A percentile compares a stretch with the other conserved stretches of the same genome.
Conservation (phyloP, 2,329 filamentous ascomycete species). For the Daldinia sp. region DNA sequence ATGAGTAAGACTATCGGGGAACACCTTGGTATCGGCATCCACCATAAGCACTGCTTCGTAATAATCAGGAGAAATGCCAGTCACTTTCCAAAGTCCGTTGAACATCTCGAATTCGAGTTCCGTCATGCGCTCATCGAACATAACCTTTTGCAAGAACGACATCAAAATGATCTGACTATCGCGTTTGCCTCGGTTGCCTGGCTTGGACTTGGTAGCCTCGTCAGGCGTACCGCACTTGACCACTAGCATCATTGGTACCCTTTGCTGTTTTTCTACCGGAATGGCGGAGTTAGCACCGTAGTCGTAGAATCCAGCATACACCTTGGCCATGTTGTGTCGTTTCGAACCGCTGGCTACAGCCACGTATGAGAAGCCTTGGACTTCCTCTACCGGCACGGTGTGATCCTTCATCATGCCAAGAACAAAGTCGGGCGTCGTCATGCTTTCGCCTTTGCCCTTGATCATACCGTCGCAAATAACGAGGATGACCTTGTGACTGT, state of each 20-base stretch:
- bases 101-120: conserved; percentile 99
- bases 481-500: conserved; percentile 97
- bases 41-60: conserved; percentile 99
- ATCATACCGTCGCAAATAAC: conserved; percentile 98
- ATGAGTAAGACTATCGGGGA: conserved; percentile 96
- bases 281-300: conserved; percentile 85
- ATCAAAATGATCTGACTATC: conserved; percentile 99
- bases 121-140: conserved; percentile 99
- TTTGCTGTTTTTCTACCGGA: conserved; percentile 86
- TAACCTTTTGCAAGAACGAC: conserved; percentile 99
- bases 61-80: conserved; percentile 96
- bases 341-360: conserved; percentile 95
- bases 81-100: conserved; percentile 98
- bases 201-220: conserved; percentile 82
- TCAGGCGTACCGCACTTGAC: conserved; percentile 96
- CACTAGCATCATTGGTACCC: conserved; percentile 96
- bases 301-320: conserved; percentile 98
- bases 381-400: conserved; percentile 79
- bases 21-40: conserved; percentile 98
- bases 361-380: conserved; percentile 92
- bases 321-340: conserved; percentile 99
- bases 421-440: conserved; percentile 89
- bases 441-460: conserved; percentile 88
- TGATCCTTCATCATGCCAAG: conserved; percentile 95
- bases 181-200: conserved; percentile 96